phyloP scores from a whole-genome alignment of 2,329 filamentous ascomycete genomes.

The Colletotrichum euphorbiae region DNA sequence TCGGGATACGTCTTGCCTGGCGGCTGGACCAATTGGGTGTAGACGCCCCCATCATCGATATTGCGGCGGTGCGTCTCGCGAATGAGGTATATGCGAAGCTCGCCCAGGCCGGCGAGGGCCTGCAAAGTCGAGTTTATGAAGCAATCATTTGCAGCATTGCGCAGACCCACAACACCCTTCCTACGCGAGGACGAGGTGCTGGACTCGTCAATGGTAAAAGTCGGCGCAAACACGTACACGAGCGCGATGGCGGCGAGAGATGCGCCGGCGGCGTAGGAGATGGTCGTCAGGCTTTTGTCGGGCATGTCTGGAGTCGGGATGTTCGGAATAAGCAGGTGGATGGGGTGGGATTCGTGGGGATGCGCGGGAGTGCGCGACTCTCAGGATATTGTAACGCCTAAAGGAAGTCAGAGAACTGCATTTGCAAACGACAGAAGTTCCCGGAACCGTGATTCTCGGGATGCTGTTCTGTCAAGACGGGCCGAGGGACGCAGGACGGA shows the following conservation, averaged over 20 bases:
- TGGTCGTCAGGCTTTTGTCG: constrained; percentile 84
- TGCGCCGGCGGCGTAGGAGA: constrained; percentile 93
- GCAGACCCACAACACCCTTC: constrained; percentile 88
- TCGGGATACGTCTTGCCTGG: constrained; percentile 58
- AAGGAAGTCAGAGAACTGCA: neutral
- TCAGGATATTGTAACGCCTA: constrained; percentile 15
- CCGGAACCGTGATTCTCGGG: neutral
- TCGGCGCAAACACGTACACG: constrained; percentile 98
- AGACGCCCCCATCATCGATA: constrained; percentile 82
- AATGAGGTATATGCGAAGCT: constrained; percentile 91
- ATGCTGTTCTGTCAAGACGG: neutral
- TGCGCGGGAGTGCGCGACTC: constrained; percentile 12
- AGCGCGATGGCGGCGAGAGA: constrained; percentile 94
- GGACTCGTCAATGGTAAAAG: constrained; percentile 91
- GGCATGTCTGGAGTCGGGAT: constrained; percentile 67
- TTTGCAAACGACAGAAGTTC: neutral
- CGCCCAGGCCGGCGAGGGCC: constrained; percentile 88
- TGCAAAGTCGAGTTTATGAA: constrained; percentile 98
- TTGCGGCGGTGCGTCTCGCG: constrained; percentile 87
- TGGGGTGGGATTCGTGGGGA: constrained; percentile 12
- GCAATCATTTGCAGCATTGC: constrained; percentile 94
- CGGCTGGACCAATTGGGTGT: constrained; percentile 70
- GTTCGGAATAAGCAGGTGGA: constrained; percentile 16
- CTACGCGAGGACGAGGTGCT: constrained; percentile 77
- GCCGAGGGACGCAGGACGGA: neutral